Evolutionary conservation across 768 basidiomycete species (phyloP), one percentile per base, ranked within the genome.

Genomic region (Rhodotorula toruloides): DNA sequence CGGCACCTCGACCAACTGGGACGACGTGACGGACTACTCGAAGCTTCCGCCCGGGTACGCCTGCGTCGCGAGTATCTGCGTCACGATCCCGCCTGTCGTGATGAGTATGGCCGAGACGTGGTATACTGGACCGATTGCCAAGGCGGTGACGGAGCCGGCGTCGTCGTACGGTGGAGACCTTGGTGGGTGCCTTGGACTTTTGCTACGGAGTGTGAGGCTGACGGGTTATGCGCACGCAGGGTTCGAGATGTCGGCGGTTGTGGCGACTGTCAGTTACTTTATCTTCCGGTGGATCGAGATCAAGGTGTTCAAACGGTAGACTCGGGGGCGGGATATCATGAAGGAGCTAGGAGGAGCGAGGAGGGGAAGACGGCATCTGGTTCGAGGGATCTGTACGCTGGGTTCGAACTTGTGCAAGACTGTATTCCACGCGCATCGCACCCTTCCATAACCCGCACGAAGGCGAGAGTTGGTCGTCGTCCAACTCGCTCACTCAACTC

Each of bases 211-310:
- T 31, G 25, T 13, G 12, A 3, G 17, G 16, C 58, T 59, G 36
- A 50, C 58, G 2, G 22, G 0, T 27, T 16, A 10, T 27, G 2
- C 0, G 4, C 27, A 32, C 47, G 48, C 40, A 61, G 79, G 78
- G 36, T 80, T 80, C 68, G 61, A 65, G 32, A 10, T 65, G 16
- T 32, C 54, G 14, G 59, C 60, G 21, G 55, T 27, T 37, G 36
- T 71, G 34, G 31, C 66, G 0, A 32, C 27, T 22, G 34, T 74
- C 52, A 57, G 56, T 10, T 74, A 68, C 44, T 59, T 63, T 29
- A 43, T 66, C 42, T 63, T 73, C 50, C 65, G 73, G 8, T 37
- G 56, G 31, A 22, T 68, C 43, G 73, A 74, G 55, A 54, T 68
- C 46, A 54, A 49, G 19, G 61, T 66, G 36, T 72, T 63, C 42